Evolutionary conservation across 306 rosid species (phyloP).

Genomic region (Inga oerstediana): DNA sequence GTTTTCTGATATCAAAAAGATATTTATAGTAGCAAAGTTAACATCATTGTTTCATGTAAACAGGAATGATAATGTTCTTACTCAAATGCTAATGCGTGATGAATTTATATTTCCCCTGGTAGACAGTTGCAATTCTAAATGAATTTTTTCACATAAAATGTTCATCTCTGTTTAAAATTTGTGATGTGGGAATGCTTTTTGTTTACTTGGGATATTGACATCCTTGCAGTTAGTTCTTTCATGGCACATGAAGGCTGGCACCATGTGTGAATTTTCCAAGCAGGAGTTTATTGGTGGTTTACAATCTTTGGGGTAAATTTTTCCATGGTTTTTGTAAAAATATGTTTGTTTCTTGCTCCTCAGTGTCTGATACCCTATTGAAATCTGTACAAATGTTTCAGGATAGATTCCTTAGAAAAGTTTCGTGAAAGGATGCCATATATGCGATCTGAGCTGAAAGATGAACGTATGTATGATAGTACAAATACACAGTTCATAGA

Average conservation of each 20-base stretch:
- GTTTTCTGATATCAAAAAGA: not conserved
- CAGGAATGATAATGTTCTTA: not conserved
- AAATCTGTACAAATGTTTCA: constrained; percentile 49
- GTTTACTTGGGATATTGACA: constrained; percentile 27
- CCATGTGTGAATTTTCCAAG: constrained; percentile 99
- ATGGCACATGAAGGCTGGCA: constrained; percentile 99
- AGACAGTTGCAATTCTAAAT: constrained; percentile 1
- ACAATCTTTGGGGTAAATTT: constrained; percentile 80
- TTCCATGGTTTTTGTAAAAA: not conserved
- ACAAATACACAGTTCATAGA: not conserved
- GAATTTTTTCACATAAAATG: not conserved
- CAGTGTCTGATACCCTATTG: constrained; percentile 7
- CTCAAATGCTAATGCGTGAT: not conserved
- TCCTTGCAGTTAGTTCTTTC: constrained; percentile 92
- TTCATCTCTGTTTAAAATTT: not conserved
- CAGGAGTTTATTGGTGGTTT: constrained; percentile 90
- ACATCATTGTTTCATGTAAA: not conserved
- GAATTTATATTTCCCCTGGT: not conserved
- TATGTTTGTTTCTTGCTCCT: constrained; percentile 4
- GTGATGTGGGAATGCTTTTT: constrained; percentile 15
- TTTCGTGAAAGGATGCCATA: constrained; percentile 86
- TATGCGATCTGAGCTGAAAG: constrained; percentile 93
- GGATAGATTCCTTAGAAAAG: constrained; percentile 94
- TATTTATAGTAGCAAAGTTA: not conserved
- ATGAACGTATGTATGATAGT: constrained; percentile 72